Evolutionary conservation across 805 yeast genomes (phyloP).

Genomic region (Candida ficus): DNA sequence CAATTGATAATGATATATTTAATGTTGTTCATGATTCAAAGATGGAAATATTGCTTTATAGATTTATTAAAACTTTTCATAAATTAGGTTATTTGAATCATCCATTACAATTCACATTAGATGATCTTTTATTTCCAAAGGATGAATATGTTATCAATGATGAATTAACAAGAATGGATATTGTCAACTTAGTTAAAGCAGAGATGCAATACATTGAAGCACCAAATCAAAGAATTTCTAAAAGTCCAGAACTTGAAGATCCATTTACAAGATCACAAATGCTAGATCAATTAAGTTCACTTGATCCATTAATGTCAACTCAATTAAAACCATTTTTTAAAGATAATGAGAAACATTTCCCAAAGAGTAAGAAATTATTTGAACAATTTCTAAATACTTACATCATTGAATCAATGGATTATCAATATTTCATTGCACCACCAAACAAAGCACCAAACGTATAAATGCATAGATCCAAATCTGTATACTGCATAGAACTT

Average conservation of each 20-base stretch:
- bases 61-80: slow-evolving; percentile 9
- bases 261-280: background rate
- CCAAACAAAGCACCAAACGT: background rate
- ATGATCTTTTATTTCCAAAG: slow-evolving; percentile 31
- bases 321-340: slow-evolving; percentile 14
- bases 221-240: background rate
- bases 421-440: background rate
- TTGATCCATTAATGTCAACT: slow-evolving; percentile 10
- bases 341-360: slow-evolving; percentile 10
- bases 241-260: background rate
- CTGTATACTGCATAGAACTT: background rate
- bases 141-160: slow-evolving; percentile 31
- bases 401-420: slow-evolving; percentile 8
- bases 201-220: slow-evolving; percentile 5
- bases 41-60: slow-evolving; percentile 9
- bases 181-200: slow-evolving; percentile 18
- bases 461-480: background rate
- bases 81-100: slow-evolving; percentile 7
- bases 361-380: slow-evolving; percentile 12
- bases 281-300: slow-evolving; percentile 3
- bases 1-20: background rate
- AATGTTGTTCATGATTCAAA: slow-evolving; percentile 1
- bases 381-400: slow-evolving; percentile 11
- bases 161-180: slow-evolving; percentile 31
- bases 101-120: slow-evolving; percentile 17